Evolutionary conservation across 2,329 filamentous ascomycete genomes (phyloP), one percentile per base, ranked within the genome.

Genomic region (Cryoendolithus antarcticus): DNA sequence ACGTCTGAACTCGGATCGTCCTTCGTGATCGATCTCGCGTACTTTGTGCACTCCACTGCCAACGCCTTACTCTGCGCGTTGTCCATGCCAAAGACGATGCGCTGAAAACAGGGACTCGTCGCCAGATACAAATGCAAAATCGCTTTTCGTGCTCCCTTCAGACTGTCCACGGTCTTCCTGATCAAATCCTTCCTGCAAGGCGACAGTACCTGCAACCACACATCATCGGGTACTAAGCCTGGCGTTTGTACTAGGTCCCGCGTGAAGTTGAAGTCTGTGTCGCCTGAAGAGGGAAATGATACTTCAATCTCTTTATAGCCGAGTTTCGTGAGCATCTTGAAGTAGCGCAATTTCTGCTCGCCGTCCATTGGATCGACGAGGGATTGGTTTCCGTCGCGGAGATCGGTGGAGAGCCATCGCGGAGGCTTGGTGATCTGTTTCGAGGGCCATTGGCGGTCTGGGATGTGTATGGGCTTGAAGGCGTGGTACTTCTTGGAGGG

Each of bases 261-360:
- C 31, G 86, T 94, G 58, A 96, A 96, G 68, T 94, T 85, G 67
- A 88, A 96, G 66, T 96, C 91, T 55, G 83, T 94, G 59, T 93
- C 82, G 30, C 86, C 94, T 9, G 89, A 86, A 0, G 86, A 93
- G 36, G 89, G 89, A 65, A 94, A 96, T 4, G 88, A 91, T 12
- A 95, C 82, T 60, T 96, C 89, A 49, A 96, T 95, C 65, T 96
- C 89, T 66, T 95, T 96, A 72, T 93, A 96, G 52, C 91, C 89
- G 36, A 95, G 72, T 45, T 89, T 78, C 54, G 81, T 77, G 39
- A 96, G 76, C 86, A 93, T 93, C 64, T 88, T 80, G 71, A 96
- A 96, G 71, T 88, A 96, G 45, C 72, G 71, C 77, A 82, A 91
- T 67, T 96, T 96, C 70, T 95, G 86, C 35, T 94, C 85, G 50